These are phyloP conservation scores for Penicillium sp. DNA, from an alignment of 2,329 filamentous ascomycete genomes.

Conservation along the genomic window DNA sequence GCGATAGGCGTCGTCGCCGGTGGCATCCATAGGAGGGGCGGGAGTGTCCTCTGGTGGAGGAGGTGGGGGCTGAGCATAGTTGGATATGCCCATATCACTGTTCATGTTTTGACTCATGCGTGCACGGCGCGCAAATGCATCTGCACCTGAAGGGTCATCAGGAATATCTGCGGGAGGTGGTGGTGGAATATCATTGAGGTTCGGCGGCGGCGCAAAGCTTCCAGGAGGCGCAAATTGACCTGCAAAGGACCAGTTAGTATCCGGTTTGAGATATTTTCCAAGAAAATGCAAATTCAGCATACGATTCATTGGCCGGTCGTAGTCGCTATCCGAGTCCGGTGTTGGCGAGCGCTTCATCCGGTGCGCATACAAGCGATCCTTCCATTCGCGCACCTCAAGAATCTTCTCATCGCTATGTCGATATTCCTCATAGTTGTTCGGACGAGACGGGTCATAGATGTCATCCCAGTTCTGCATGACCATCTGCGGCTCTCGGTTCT, in stretches of 20 bases:
- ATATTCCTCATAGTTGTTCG: constrained; percentile 85
- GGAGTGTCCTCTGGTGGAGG: constrained; percentile 39
- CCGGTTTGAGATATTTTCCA: not conserved
- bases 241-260: constrained; percentile 31
- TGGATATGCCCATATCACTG: constrained; percentile 24
- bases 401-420: constrained; percentile 83
- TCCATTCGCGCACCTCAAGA: constrained; percentile 83
- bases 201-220: constrained; percentile 60
- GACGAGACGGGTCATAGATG: constrained; percentile 81
- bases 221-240: constrained; percentile 59
- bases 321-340: constrained; percentile 57
- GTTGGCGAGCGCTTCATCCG: constrained; percentile 57
- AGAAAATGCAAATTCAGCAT: constrained; percentile 32
- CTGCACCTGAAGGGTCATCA: constrained; percentile 70
- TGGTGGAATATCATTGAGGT: constrained; percentile 47
- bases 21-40: constrained; percentile 37
- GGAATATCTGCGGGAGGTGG: constrained; percentile 51
- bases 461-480: constrained; percentile 81
- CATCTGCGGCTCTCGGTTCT: constrained; percentile 68
- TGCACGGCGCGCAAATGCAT: constrained; percentile 69
- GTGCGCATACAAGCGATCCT: constrained; percentile 77
- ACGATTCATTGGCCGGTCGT: constrained; percentile 56
- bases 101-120: constrained; percentile 58
- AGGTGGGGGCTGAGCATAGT: constrained; percentile 32
- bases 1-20: constrained; percentile 35